Conservation (phyloP, 1,284 basidiomycete genomes). For the Puccinia triticina region DNA sequence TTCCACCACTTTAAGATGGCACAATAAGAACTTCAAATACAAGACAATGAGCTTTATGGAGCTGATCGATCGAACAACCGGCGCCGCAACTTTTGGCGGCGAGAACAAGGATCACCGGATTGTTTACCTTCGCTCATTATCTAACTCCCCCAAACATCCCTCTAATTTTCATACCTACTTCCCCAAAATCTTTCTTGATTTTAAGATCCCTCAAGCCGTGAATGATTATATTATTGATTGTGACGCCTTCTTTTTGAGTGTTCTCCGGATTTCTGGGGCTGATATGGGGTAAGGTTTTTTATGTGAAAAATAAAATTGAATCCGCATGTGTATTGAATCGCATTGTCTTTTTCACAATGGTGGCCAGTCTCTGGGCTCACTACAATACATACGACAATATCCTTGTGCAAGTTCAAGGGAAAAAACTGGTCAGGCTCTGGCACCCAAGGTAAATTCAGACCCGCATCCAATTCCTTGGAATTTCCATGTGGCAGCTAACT, state of each 20-base stretch:
- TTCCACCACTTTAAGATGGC: slow-evolving; percentile 38
- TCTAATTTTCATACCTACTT: slow-evolving; percentile 45
- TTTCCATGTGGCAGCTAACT: background rate
- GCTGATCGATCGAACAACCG: slow-evolving; percentile 29
- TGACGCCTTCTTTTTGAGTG: slow-evolving; percentile 43
- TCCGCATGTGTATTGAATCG: background rate
- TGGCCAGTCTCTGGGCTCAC: slow-evolving; percentile 47
- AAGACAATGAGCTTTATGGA: slow-evolving; percentile 38
- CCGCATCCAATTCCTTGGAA: background rate
- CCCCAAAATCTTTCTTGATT: slow-evolving; percentile 32
- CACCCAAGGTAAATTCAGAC: slow-evolving; percentile 40
- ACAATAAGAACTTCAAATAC: slow-evolving; percentile 50
- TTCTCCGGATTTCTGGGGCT: slow-evolving; percentile 46
- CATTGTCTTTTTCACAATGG: background rate
- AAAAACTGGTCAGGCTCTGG: slow-evolving; percentile 47
- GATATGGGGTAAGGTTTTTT: slow-evolving; percentile 47
- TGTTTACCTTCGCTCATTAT: slow-evolving; percentile 50
- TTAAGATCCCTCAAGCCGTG: slow-evolving; percentile 35
- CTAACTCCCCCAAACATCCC: slow-evolving; percentile 36
- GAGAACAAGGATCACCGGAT: background rate
- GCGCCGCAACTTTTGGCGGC: background rate
- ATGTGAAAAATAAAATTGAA: background rate
- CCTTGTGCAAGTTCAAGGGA: slow-evolving; percentile 42
- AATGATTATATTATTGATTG: background rate
- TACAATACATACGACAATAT: slow-evolving; percentile 51